Conservation (phyloP, 2,329 filamentous ascomycete genomes). For the Apiospora koreana region DNA sequence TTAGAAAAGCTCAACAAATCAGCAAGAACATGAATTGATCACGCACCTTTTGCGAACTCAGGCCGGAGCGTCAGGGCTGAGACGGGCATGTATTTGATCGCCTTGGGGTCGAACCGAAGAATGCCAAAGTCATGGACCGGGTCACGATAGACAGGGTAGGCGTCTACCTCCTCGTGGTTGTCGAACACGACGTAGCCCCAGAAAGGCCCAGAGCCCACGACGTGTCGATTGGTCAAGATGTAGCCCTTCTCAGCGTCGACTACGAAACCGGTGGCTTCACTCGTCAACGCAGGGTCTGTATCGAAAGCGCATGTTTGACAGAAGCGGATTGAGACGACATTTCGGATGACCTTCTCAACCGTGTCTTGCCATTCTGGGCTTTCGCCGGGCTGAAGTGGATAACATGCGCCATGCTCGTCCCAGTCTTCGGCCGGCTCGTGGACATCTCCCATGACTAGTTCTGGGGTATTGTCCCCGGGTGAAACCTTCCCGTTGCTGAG, state of each 20-base stretch:
- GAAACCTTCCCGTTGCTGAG: slow-evolving; percentile 51
- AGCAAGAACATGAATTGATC: background rate
- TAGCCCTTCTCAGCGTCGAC: slow-evolving; percentile 92
- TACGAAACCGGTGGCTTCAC: slow-evolving; percentile 96
- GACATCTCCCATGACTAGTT: slow-evolving; percentile 30
- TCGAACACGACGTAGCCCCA: slow-evolving; percentile 99
- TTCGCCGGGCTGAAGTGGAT: slow-evolving; percentile 46
- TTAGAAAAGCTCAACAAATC: background rate
- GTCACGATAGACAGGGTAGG: slow-evolving; percentile 94
- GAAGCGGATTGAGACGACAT: slow-evolving; percentile 98
- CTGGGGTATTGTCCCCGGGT: slow-evolving; percentile 51
- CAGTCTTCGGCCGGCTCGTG: slow-evolving; percentile 42
- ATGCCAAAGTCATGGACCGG: slow-evolving; percentile 99
- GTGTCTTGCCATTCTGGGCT: slow-evolving; percentile 93
- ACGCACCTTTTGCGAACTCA: slow-evolving; percentile 71
- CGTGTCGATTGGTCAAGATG: slow-evolving; percentile 87
- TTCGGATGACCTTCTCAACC: slow-evolving; percentile 90
- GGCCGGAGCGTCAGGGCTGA: slow-evolving; percentile 78
- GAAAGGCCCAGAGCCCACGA: slow-evolving; percentile 93
- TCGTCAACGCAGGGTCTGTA: slow-evolving; percentile 90
- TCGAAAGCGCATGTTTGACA: slow-evolving; percentile 98
- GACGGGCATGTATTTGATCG: slow-evolving; percentile 96
- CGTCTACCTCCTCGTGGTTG: slow-evolving; percentile 96
- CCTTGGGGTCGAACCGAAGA: slow-evolving; percentile 90
- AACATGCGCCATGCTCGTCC: slow-evolving; percentile 41